Conservation (phyloP, 2,329 filamentous ascomycete genomes). For the Fusarium hainanense region DNA sequence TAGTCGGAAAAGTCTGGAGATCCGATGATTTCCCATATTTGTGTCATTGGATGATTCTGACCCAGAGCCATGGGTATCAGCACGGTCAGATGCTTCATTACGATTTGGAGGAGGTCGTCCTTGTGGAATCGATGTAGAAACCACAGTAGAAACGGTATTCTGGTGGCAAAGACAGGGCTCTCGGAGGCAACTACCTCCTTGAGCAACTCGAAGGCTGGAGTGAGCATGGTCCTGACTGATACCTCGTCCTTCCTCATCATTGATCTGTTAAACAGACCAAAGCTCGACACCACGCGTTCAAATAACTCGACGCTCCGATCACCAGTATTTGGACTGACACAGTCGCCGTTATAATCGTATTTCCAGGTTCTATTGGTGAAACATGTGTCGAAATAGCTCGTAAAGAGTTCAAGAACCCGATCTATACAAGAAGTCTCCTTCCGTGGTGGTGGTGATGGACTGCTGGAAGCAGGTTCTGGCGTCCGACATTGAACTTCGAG, state of each 20-base stretch:
- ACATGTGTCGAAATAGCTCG: slow-evolving; percentile 47
- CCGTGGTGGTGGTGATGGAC: slow-evolving; percentile 34
- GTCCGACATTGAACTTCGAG: slow-evolving; percentile 50
- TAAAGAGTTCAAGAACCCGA: slow-evolving; percentile 46
- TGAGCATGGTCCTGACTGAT: slow-evolving; percentile 47
- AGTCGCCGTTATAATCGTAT: slow-evolving; percentile 48
- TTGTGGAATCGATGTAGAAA: slow-evolving; percentile 51
- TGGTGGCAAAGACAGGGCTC: slow-evolving; percentile 49
- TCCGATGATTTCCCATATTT: slow-evolving; percentile 49
- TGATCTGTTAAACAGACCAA: slow-evolving; percentile 50
- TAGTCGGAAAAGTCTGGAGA: slow-evolving; percentile 49
- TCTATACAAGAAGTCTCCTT: slow-evolving; percentile 43
- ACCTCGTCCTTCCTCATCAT: slow-evolving; percentile 50
- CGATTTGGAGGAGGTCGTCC: slow-evolving; percentile 48
- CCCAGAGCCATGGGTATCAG: slow-evolving; percentile 49
- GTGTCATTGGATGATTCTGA: slow-evolving; percentile 46
- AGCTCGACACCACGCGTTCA: slow-evolving; percentile 50
- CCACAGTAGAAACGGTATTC: slow-evolving; percentile 52
- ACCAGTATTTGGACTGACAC: slow-evolving; percentile 36
- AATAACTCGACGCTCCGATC: slow-evolving; percentile 52
- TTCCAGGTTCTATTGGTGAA: slow-evolving; percentile 47
- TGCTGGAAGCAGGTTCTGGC: slow-evolving; percentile 41
- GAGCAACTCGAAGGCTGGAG: slow-evolving; percentile 51
- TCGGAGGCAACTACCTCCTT: slow-evolving; percentile 50
- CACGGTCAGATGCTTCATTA: slow-evolving; percentile 48